Evolutionary conservation across 2,329 filamentous ascomycete species (phyloP).

Genomic region (Aspergillus sp.): DNA sequence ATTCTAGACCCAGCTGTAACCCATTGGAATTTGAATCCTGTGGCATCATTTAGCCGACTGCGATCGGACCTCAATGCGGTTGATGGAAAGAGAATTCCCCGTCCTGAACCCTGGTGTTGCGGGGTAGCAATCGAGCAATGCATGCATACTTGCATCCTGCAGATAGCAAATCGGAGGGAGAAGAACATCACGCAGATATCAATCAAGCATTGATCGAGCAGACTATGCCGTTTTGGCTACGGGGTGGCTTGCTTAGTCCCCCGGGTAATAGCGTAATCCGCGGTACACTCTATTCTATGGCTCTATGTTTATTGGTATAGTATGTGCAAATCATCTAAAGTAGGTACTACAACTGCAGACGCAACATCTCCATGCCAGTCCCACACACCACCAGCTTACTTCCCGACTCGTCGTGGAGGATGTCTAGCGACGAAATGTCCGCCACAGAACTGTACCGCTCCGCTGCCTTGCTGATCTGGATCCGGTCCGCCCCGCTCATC

Average conservation of each 20-base stretch:
- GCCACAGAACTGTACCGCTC: constrained; percentile 53
- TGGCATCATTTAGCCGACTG: not conserved
- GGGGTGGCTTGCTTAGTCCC: not conserved
- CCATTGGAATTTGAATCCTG: not conserved
- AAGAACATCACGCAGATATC: too few relatives aligned
- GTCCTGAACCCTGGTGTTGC: not conserved
- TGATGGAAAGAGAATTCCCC: not conserved
- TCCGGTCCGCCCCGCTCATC: constrained; percentile 21
- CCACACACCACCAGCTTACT: constrained; percentile 47
- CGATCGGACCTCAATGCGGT: not conserved
- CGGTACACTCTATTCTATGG: not conserved
- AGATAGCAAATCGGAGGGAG: too few relatives aligned
- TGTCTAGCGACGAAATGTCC: constrained; percentile 56
- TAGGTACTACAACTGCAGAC: not conserved
- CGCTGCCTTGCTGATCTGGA: constrained; percentile 27
- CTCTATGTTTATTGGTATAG: not conserved
- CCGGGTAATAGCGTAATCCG: not conserved
- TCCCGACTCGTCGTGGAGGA: constrained; percentile 27
- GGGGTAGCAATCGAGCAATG: not conserved
- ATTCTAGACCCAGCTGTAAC: not conserved
- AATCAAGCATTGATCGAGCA: too few relatives aligned
- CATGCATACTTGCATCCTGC: not conserved
- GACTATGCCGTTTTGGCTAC: constrained; percentile 12
- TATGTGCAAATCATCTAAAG: constrained; percentile 1
- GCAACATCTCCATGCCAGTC: constrained; percentile 53